These are phyloP conservation scores for Priceomyces carsonii DNA, from an alignment of 805 yeast species.

Conservation along the genomic window DNA sequence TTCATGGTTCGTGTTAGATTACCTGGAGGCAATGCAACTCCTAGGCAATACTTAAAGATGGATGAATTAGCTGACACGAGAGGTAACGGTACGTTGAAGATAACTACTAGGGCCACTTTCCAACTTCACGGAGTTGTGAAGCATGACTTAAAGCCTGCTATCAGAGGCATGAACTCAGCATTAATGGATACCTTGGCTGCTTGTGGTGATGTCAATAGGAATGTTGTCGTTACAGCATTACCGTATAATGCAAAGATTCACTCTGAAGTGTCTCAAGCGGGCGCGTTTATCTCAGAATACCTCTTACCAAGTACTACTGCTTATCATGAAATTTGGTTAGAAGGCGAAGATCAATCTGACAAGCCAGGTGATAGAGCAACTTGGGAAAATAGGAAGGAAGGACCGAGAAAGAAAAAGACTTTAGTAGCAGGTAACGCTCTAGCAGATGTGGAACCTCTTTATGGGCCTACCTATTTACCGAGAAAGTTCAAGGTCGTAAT, in stretches of 20 bases:
- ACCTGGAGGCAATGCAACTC: constrained; percentile 90
- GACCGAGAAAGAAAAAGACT: constrained; percentile 79
- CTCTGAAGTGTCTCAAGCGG: constrained; percentile 64
- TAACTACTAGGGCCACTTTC: constrained; percentile 96
- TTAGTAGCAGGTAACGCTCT: constrained; percentile 85
- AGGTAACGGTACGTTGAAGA: constrained; percentile 91
- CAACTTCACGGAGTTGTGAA: constrained; percentile 95
- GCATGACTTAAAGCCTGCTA: constrained; percentile 83
- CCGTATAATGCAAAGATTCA: constrained; percentile 85
- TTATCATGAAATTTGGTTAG: constrained; percentile 95
- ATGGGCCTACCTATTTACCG: constrained; percentile 85
- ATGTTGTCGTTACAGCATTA: constrained; percentile 89
- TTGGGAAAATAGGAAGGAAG: constrained; percentile 67
- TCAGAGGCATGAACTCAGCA: constrained; percentile 88
- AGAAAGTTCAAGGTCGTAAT: constrained; percentile 95
- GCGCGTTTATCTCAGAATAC: constrained; percentile 71
- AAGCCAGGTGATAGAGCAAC: constrained; percentile 61
- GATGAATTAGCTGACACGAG: constrained; percentile 78
- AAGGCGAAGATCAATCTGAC: constrained; percentile 78
- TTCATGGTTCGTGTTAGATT: constrained; percentile 95
- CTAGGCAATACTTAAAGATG: constrained; percentile 84
- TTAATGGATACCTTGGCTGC: constrained; percentile 95
- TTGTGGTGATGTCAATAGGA: constrained; percentile 97
- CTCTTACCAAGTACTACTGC: constrained; percentile 91
- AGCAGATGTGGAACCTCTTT: constrained; percentile 81